Base-by-base conservation (phyloP, 2,329 filamentous ascomycete genomes). In the Purpureocillium lavendulum region DNA sequence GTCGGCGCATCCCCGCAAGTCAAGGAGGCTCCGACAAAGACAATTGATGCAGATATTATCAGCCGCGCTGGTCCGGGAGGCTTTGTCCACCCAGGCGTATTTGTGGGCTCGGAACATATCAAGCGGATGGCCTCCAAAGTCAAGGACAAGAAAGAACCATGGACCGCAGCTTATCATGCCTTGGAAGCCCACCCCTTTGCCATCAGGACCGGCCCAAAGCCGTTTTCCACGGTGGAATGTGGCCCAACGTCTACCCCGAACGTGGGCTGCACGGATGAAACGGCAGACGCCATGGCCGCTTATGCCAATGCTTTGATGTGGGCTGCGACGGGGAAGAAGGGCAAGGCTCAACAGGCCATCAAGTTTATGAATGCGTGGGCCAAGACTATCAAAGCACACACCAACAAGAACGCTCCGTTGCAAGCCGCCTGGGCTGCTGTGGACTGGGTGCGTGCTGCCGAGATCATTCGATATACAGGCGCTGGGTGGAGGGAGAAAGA, bases 301-400 rank as follows among this genome's bases (percentile, higher is more conserved):
- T 56, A 56, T 38, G 38, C 42, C 12, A 56, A 48, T 21, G 42
- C 52, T 3, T 40, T 56, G 12, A 49, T 50, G 4, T 56, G 51
- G 51, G 41, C 34, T n/a, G 40, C 50, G 13, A 48, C 45, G 4
- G 44, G 44, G 3, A 35, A 39, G 3, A 17, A 41, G 26, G 14
- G 11, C 11, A 50, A 54, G 18, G 52, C 53, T 9, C n/a, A 45
- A 3, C 42, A 47, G 30, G 52, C 52, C 3, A 54, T 56, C 18
- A 18, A 42, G 4, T 47, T 45, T 30, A 56, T 56, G 52, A 44
- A 56, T 41, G 48, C 49, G 6, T 56, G 46, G 45, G 42, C 52
- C 3, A 16, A 29, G 4, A 49, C 43, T 1, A 35, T 56, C 34
- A 40, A 51, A 38, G 48, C 36, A 3, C 53, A 55, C 42, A 49